Evolutionary conservation across 805 yeast species (phyloP), one percentile per base, ranked within the genome.

Genomic region (Saturnispora sekii): DNA sequence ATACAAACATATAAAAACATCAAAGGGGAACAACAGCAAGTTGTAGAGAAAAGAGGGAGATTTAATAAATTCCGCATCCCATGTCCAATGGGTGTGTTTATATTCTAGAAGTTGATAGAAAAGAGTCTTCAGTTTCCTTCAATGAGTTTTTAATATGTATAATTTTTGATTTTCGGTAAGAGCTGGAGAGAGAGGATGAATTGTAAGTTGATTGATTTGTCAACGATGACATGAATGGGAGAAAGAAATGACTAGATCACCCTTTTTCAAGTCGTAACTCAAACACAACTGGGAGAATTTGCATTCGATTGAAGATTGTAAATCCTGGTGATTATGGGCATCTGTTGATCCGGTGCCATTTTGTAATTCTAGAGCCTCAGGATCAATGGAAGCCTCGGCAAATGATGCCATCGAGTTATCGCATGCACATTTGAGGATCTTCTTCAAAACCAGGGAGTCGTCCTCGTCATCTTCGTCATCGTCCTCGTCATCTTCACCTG

Each of bases 151-250:
- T 21, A 8, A 21, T 21, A 21, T 21, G 26, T 21, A 21, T 21
- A 21, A 21, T 21, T 21, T 21, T 21, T 21, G 5, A 21, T 21
- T 21, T 21, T 21, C 6, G 26, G 26, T 21, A 21, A 21, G 26
- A 21, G 26, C 26, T 21, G 26, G 26, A 21, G 26, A 5, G 7
- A 21, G 26, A 8, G 26, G 26, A 21, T 21, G 26, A 21, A 21
- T 21, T 21, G 26, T 21, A 21, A 5, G 8, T 21, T 21, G 26
- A 21, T 6, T 2, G 26, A 21, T 21, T 21, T 21, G 12, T 40
- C 15, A 51, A 34, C 44, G 41, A 46, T 61, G 65, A 15, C 53
- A 53, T 45, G 55, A 56, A 43, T 61, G 65, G 17, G 64, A 51
- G 43, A 58, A 61, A 30, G 57, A 55, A 31, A 61, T 49, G 29